These are phyloP conservation scores for Ensete glaucum DNA, from an alignment of 176 grass and related monocot genomes.

Conservation along the genomic window DNA sequence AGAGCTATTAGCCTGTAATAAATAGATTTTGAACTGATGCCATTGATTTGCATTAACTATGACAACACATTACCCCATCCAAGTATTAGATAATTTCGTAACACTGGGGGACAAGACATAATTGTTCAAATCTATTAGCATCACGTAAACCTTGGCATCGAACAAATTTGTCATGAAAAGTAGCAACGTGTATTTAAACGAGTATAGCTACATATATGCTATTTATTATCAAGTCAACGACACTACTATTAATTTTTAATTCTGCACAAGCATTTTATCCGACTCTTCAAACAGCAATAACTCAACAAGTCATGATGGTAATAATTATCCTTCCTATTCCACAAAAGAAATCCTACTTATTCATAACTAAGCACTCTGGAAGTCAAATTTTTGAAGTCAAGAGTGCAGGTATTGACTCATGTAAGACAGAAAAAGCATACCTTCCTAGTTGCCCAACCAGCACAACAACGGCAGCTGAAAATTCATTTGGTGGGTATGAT, in stretches of 20 bases:
- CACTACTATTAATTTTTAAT: background rate
- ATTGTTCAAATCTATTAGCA: too few relatives aligned
- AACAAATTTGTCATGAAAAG: too few relatives aligned
- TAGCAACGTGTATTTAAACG: too few relatives aligned
- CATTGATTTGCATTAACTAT: too few relatives aligned
- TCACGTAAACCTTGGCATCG: too few relatives aligned
- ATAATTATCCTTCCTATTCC: background rate
- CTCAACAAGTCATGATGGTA: background rate
- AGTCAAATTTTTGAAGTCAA: background rate
- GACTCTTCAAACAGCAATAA: background rate
- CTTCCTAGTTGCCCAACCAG: slow-evolving; percentile 77
- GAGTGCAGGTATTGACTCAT: background rate
- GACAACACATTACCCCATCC: too few relatives aligned
- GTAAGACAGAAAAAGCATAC: slow-evolving; percentile 27
- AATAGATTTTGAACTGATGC: too few relatives aligned
- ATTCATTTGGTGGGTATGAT: slow-evolving; percentile 45
- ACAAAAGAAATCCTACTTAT: background rate
- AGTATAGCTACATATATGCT: background rate
- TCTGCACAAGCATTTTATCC: background rate
- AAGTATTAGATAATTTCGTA: too few relatives aligned
- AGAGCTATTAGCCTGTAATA: too few relatives aligned
- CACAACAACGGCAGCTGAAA: slow-evolving; percentile 60
- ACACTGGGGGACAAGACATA: too few relatives aligned
- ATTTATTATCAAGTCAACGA: background rate
- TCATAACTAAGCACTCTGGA: background rate